Conservation (phyloP, 1,284 basidiomycete species). For the Entoloma clypeatum region DNA sequence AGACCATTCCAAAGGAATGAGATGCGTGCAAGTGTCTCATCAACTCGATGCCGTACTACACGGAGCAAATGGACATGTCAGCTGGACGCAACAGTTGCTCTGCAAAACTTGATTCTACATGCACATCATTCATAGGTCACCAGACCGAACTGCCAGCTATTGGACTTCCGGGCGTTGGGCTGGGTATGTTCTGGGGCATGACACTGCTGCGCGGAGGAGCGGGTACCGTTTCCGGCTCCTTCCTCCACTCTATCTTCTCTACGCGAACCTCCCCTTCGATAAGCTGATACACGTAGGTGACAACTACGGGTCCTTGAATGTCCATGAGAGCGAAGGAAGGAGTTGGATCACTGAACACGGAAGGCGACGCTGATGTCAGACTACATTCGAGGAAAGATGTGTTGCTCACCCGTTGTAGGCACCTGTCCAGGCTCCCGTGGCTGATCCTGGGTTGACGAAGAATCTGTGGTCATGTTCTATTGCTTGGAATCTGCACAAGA, state of each 20-base stretch:
- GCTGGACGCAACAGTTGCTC: no score
- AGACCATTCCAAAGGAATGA: no score
- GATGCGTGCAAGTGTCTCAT: no score
- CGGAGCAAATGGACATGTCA: no score
- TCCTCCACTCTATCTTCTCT: slow-evolving; percentile 81
- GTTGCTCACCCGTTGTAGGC: slow-evolving; percentile 52
- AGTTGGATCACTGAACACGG: slow-evolving; percentile 35
- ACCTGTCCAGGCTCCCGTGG: slow-evolving; percentile 92
- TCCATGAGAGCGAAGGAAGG: slow-evolving; percentile 91
- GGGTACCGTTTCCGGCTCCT: slow-evolving; percentile 50
- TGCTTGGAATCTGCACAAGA: slow-evolving; percentile 76
- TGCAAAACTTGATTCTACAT: no score
- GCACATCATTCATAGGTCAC: slow-evolving; percentile 8
- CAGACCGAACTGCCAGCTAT: slow-evolving; percentile 19
- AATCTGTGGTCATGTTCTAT: slow-evolving; percentile 89
- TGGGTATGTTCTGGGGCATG: slow-evolving; percentile 48
- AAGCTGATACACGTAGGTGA: slow-evolving; percentile 94
- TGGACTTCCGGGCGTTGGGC: slow-evolving; percentile 24
- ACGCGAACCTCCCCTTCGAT: slow-evolving; percentile 90
- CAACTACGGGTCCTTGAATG: slow-evolving; percentile 90
- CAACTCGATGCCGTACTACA: no score
- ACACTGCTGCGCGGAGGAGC: slow-evolving; percentile 32
- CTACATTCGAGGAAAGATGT: not conserved
- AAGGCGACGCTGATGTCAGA: not conserved
- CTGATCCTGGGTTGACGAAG: slow-evolving; percentile 96